Evolutionary conservation across 257 asterid genomes (phyloP).

Genomic region (Cruciata laevipes): DNA sequence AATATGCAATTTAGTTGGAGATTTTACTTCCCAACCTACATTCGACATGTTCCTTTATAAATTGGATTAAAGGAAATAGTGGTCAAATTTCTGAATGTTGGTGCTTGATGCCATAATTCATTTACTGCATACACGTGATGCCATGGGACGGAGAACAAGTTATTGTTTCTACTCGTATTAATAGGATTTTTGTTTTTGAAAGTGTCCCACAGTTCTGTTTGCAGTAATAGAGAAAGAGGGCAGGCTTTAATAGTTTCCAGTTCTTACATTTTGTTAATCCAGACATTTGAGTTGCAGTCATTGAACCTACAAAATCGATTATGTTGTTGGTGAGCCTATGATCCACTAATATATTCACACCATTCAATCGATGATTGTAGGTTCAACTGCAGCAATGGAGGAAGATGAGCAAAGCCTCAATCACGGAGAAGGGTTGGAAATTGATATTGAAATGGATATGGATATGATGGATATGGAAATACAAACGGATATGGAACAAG

Average conservation of each 20-base stretch:
- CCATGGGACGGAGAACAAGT: neutral
- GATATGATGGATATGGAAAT: neutral
- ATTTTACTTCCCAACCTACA: neutral
- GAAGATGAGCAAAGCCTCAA: conserved; percentile 1
- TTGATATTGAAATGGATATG: neutral
- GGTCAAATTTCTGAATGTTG: neutral
- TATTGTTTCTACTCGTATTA: neutral
- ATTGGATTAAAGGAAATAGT: neutral
- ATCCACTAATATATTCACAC: neutral
- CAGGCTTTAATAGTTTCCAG: neutral
- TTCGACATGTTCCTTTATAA: too few species aligned
- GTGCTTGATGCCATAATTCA: neutral
- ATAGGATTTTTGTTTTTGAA: neutral
- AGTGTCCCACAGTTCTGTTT: neutral
- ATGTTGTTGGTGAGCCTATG: too few species aligned
- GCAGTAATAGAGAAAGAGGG: neutral
- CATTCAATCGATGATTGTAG: neutral
- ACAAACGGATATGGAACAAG: neutral
- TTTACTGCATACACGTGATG: neutral
- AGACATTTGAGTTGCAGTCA: neutral
- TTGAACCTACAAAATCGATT: neutral
- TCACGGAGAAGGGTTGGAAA: neutral
- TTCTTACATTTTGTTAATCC: neutral
- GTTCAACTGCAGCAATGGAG: conserved; percentile 1
- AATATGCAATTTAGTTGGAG: neutral